Evolutionary conservation across 1,284 basidiomycete species (phyloP), one percentile per base, ranked within the genome.

Genomic region (Ganoderma boninense): DNA sequence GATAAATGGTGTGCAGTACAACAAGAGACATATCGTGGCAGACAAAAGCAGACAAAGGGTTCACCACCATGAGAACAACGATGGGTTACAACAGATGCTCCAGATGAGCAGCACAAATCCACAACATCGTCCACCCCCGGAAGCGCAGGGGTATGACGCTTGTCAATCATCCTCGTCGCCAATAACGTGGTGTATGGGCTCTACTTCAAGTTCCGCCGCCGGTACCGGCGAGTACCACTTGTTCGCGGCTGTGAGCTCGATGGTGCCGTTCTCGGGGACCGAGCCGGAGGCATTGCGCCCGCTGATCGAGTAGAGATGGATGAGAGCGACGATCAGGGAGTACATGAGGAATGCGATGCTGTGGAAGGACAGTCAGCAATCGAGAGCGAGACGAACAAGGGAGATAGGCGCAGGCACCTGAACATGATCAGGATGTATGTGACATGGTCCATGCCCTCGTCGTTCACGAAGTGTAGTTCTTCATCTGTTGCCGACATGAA

Each of bases 401-500:
- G 62, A 61, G 56, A 57, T 64, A 54, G 57, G 35, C 83, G 64
- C 62, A 90, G 83, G 64, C 62, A 90, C 89, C 93, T 95, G 81
- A 93, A 94, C 85, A 95, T 91, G 77, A 94, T 91, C 10, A 97
- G 84, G 57, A 93, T 86, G 77, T 97, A 97, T 0, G 95, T 95
- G 73, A 97, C 95, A 78, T 97, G 95, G 79, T 97, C 95, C 89
- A 96, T 92, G 63, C 88, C 92, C 43, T 85, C 83, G 32, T 87
- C 87, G 74, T 94, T 85, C 16, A 92, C 89, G 72, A 87, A 92
- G 43, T 86, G 77, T 54, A 97, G 83, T 79, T 97, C 95, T 82
- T 98, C 96, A 79, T 97, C 95, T 0, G 96, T 97, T 0, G 92
- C 95, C 16, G 93, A 94, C 88, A 97, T 95, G 85, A 97, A 97